phyloP scores from a whole-genome alignment of 208 protist genomes.

The Endotrypanum monterogeii region DNA sequence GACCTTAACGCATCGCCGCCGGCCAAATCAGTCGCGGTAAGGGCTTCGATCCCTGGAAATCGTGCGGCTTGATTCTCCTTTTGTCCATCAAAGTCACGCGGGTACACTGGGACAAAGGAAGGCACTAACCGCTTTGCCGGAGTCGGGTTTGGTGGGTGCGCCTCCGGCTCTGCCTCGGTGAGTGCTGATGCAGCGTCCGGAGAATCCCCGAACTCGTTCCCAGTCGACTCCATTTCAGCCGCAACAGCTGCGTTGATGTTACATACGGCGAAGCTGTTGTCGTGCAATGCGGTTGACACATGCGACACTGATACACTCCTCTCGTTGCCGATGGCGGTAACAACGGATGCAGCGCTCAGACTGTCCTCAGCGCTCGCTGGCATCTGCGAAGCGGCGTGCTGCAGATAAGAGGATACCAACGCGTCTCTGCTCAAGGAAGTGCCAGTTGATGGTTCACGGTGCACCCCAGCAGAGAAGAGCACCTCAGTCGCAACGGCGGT shows the following conservation, averaged over 20 bases:
- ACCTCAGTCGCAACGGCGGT: background rate
- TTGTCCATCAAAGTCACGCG: background rate
- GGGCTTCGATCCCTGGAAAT: background rate
- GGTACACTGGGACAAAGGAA: background rate
- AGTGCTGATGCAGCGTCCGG: background rate
- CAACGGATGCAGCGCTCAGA: conserved; percentile 6
- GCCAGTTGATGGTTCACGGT: background rate
- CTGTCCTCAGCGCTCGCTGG: conserved; percentile 19
- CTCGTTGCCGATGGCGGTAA: background rate
- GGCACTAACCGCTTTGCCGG: background rate
- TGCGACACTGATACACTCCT: conserved; percentile 22
- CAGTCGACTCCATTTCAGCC: conserved; percentile 31
- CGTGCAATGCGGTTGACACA: conserved; percentile 6
- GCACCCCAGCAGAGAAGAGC: background rate
- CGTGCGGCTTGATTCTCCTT: conserved; percentile 17
- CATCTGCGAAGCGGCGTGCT: conserved; percentile 25
- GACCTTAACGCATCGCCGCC: background rate
- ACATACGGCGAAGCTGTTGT: background rate
- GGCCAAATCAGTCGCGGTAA: background rate
- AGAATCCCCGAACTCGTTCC: conserved; percentile 24
- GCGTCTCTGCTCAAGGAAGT: conserved; percentile 13
- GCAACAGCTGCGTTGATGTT: background rate
- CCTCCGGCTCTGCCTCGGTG: conserved; percentile 8
- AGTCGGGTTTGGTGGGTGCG: background rate
- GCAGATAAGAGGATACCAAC: conserved; percentile 16